phyloP scores from a whole-genome alignment of 2,329 filamentous ascomycete species.

The Aspergillus versicolor region DNA sequence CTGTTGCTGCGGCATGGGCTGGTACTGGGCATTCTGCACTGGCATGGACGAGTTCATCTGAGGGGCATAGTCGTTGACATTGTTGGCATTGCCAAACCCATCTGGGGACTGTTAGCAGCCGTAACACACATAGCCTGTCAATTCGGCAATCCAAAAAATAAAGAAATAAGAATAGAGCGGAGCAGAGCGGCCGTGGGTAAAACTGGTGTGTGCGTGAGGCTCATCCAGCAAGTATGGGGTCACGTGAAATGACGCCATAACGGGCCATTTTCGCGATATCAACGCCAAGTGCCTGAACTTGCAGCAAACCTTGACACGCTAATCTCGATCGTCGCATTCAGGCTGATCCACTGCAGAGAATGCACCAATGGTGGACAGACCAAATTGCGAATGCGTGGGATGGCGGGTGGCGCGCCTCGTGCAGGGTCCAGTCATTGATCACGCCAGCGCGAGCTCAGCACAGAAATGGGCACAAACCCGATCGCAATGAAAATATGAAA shows the following conservation, averaged over 20 bases:
- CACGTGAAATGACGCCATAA: slow-evolving; percentile 40
- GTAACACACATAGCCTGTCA: background rate
- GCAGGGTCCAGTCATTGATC: slow-evolving; percentile 11
- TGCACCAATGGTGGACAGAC: slow-evolving; percentile 16
- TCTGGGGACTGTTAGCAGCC: slow-evolving; percentile 20
- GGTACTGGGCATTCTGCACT: slow-evolving; percentile 26
- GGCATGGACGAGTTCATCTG: slow-evolving; percentile 30
- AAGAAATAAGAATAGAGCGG: background rate
- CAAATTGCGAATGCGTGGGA: slow-evolving; percentile 16
- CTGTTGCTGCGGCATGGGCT: slow-evolving; percentile 21
- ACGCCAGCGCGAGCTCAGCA: slow-evolving; percentile 14
- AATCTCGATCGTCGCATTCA: slow-evolving; percentile 16
- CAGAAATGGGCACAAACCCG: slow-evolving; percentile 6
- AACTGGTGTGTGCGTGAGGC: background rate
- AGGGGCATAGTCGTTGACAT: slow-evolving; percentile 31
- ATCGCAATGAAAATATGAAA: slow-evolving; percentile 2
- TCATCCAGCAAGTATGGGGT: slow-evolving; percentile 10
- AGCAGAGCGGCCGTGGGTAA: background rate
- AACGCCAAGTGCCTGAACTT: slow-evolving; percentile 10
- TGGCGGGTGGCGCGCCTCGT: slow-evolving; percentile 12
- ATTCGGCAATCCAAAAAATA: background rate
- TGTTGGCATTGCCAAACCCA: slow-evolving; percentile 34
- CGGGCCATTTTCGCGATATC: slow-evolving; percentile 24
- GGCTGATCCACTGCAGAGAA: slow-evolving; percentile 10
- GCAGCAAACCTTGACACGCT: slow-evolving; percentile 18